Evolutionary conservation across 2,329 filamentous ascomycete species (phyloP).

Genomic region (Fusarium sp.): DNA sequence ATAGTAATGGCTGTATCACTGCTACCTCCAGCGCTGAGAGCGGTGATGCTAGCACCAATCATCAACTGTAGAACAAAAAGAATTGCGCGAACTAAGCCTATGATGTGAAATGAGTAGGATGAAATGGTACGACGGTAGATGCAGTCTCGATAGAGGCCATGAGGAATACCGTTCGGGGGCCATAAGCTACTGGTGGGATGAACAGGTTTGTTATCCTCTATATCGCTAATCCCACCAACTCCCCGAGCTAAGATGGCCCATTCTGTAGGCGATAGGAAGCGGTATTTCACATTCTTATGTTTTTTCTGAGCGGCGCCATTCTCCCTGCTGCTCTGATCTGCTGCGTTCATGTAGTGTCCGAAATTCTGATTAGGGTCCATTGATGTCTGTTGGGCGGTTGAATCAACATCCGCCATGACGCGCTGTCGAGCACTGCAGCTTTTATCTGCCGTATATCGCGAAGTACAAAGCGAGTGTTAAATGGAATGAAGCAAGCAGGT

Average conservation of each 20-base stretch:
- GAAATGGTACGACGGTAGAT: conserved; percentile 55
- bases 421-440: background rate
- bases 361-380: background rate
- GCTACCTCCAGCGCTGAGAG: conserved; percentile 54
- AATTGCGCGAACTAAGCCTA: conserved; percentile 54
- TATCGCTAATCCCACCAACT: conserved; percentile 55
- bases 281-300: conserved; percentile 36
- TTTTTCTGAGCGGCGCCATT: background rate
- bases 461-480: background rate
- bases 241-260: conserved; percentile 58
- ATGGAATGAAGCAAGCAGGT: background rate
- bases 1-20: conserved; percentile 54
- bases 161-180: conserved; percentile 57
- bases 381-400: background rate
- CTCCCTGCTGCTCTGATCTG: background rate
- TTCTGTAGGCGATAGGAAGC: conserved; percentile 54
- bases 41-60: conserved; percentile 58
- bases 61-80: conserved; percentile 60
- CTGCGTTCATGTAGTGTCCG: background rate
- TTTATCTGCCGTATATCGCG: background rate
- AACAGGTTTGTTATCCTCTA: conserved; percentile 53
- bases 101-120: conserved; percentile 53
- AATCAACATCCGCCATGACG: background rate
- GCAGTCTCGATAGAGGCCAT: conserved; percentile 59
- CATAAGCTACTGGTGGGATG: conserved; percentile 54